A percentile compares a stretch with the other conserved stretches of the same genome.
Conservation (phyloP, 2,329 filamentous ascomycete genomes). For the Penicillium sp. region DNA sequence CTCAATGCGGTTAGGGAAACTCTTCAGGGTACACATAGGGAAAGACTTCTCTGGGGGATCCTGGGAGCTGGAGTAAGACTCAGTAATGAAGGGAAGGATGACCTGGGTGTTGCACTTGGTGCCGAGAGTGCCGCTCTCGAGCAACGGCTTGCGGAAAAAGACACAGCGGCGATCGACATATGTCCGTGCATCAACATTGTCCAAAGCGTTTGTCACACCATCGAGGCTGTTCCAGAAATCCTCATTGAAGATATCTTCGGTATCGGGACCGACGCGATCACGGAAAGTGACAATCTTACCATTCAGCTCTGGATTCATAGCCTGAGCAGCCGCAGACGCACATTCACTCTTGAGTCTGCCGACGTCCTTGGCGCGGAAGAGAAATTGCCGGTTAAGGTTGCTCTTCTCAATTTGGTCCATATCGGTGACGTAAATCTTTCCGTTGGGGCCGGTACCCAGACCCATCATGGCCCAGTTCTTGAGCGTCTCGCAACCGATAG, state of each 20-base stretch:
- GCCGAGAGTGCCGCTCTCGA: slow-evolving; percentile 96
- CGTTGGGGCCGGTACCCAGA: slow-evolving; percentile 80
- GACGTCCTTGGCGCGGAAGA: slow-evolving; percentile 91
- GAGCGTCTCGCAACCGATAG: slow-evolving; percentile 97
- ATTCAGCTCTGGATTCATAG: slow-evolving; percentile 90
- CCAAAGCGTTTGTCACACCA: slow-evolving; percentile 92
- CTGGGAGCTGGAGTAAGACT: slow-evolving; percentile 96
- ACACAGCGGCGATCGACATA: slow-evolving; percentile 96
- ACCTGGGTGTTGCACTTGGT: slow-evolving; percentile 99
- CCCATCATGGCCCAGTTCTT: slow-evolving; percentile 99
- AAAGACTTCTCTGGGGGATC: slow-evolving; percentile 98
- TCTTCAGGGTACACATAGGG: slow-evolving; percentile 96
- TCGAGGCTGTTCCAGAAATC: slow-evolving; percentile 84
- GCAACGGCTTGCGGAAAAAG: slow-evolving; percentile 94
- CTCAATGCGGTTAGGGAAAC: slow-evolving; percentile 97
- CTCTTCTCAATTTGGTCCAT: slow-evolving; percentile 99
- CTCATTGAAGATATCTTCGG: slow-evolving; percentile 92
- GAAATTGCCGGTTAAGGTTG: slow-evolving; percentile 94
- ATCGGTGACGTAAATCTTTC: slow-evolving; percentile 89
- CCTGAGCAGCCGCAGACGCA: slow-evolving; percentile 82
- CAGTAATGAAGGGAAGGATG: slow-evolving; percentile 83
- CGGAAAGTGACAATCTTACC: slow-evolving; percentile 83
- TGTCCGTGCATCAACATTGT: slow-evolving; percentile 95
- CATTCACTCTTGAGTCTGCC: slow-evolving; percentile 96
- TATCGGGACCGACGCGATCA: slow-evolving; percentile 87